Conservation (phyloP, 2,329 filamentous ascomycete species). For the Botrytis sinoallii region DNA sequence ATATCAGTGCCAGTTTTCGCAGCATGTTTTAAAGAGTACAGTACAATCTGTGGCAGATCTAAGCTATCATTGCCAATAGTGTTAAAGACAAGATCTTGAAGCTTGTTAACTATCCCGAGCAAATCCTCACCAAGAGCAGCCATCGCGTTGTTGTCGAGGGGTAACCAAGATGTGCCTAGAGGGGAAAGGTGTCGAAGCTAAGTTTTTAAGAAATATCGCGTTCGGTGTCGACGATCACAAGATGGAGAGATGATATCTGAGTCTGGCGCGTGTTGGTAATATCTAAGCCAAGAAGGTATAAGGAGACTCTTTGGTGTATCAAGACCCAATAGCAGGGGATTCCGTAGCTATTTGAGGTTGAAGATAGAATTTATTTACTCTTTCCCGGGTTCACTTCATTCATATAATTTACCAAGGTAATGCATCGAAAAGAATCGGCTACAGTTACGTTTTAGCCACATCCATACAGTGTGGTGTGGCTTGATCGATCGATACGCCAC, state of each 20-base stretch:
- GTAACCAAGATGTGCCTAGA: slow-evolving; percentile 29
- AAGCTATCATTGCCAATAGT: slow-evolving; percentile 98
- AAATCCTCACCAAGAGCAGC: slow-evolving; percentile 94
- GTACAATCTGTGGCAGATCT: slow-evolving; percentile 95
- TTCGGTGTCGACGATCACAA: slow-evolving; percentile 16
- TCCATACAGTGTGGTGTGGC: slow-evolving; percentile 3
- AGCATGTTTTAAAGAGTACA: slow-evolving; percentile 38
- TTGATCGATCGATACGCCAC: slow-evolving; percentile 1
- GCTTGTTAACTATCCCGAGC: slow-evolving; percentile 92
- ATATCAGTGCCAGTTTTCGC: slow-evolving; percentile 25
- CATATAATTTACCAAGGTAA: slow-evolving; percentile 20
- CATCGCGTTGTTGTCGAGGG: slow-evolving; percentile 52
- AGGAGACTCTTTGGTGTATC: neutral
- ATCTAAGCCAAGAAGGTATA: neutral
- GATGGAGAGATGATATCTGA: slow-evolving; percentile 9
- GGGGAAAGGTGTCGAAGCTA: slow-evolving; percentile 16
- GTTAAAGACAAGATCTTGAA: slow-evolving; percentile 98
- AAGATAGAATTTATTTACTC: slow-evolving; percentile 17
- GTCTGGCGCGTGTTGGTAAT: neutral
- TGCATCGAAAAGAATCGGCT: slow-evolving; percentile 7
- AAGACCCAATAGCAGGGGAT: slow-evolving; percentile 14
- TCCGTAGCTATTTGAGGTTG: slow-evolving; percentile 7
- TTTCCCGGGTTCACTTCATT: slow-evolving; percentile 11
- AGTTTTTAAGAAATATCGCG: slow-evolving; percentile 16
- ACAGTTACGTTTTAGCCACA: slow-evolving; percentile 10